Percentiles rank a stretch among this genome's conserved stretches.
These are phyloP conservation scores for Ceratobasidium sp. DNA, from an alignment of 1,284 basidiomycete genomes.

Conservation along the genomic window DNA sequence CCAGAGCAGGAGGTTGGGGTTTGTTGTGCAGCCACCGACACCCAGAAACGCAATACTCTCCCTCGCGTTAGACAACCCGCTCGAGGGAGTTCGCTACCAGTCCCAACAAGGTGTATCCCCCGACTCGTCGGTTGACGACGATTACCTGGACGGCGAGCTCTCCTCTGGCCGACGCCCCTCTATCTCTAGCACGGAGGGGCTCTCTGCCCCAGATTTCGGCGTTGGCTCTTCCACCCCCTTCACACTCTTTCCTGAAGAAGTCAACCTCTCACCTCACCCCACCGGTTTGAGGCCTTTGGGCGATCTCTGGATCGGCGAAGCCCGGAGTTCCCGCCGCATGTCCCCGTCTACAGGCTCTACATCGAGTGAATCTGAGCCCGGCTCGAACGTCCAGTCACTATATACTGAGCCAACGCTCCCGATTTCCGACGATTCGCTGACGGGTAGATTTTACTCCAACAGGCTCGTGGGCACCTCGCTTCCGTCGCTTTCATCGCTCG, in stretches of 20 bases:
- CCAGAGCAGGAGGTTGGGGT: neutral
- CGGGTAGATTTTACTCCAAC: neutral
- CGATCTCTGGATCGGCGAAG: constrained; percentile 8
- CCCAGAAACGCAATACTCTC: constrained; percentile 20
- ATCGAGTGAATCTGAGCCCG: constrained; percentile 19
- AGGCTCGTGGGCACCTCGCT: too few relatives aligned
- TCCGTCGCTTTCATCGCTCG: constrained; percentile 24
- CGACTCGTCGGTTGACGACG: constrained; percentile 17
- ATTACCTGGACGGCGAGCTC: neutral
- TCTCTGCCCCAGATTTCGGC: constrained; percentile 49
- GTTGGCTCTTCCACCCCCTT: constrained; percentile 5
- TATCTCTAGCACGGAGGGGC: constrained; percentile 35
- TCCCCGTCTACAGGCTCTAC: constrained; percentile 10
- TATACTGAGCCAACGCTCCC: constrained; percentile 15
- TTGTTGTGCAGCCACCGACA: constrained; percentile 21
- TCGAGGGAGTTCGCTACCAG: constrained; percentile 8
- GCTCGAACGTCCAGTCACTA: constrained; percentile 6
- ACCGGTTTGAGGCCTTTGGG: constrained; percentile 10
- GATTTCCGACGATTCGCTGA: constrained; percentile 16
- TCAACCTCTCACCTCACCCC: constrained; percentile 11
- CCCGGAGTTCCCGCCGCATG: constrained; percentile 26
- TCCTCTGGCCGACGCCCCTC: constrained; percentile 29
- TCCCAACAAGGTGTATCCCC: constrained; percentile 9
- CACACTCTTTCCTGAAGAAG: neutral
- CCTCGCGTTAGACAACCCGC: constrained; percentile 13